Base-by-base conservation (phyloP, 108 stramenopile genomes). In the Pseudonitzschia multistriata region DNA sequence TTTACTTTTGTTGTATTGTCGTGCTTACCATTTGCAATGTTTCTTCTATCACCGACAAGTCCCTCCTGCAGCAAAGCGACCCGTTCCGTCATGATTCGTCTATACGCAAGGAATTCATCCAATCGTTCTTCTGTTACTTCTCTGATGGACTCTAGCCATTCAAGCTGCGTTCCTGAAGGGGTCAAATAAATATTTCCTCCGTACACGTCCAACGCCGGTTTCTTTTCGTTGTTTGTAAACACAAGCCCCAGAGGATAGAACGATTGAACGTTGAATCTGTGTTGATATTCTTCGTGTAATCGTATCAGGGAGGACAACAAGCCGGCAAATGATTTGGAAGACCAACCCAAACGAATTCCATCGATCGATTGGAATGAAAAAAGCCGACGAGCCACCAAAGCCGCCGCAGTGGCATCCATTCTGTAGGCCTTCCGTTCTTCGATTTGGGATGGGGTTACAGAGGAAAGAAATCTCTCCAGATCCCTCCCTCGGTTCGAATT, bases 181-280 rank as follows among this genome's bases (percentile, higher is more conserved):
- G 88, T 79, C 49, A 94, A 50, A 48, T 71, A 63, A 27, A 94
- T 59, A 11, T 74, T 47, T 50, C 92, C 89, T 24, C 83, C 88
- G 67, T 76, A 81, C 7, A 81, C 39, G 77, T 91, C 89, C 19
- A 91, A 49, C 19, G 87, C 50, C 19, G 48, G 29, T 4, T 73
- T 68, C 40, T 67, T 79, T 36, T 88, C 87, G 47, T 88, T 84
- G 15, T 52, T 63, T 14, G 79, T 63, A 40, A 89, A 78, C 3
- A 88, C 74, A 31, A 94, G 73, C 14, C 83, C 83, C 6, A 94
- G 67, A 21, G 93, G 93, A 81, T 94, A 94, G 73, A 91, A 94
- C 30, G 89, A 89, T 30, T 71, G 49, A 10, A 88, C 86, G 42
- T 61, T 65, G 15, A 90, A 77, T 40, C 70, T 73, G 2, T 78